A percentile compares a stretch with the other conserved stretches of the same genome.
Evolutionary conservation across 2,329 filamentous ascomycete genomes (phyloP).

Genomic region (Lecanicillium sp.): DNA sequence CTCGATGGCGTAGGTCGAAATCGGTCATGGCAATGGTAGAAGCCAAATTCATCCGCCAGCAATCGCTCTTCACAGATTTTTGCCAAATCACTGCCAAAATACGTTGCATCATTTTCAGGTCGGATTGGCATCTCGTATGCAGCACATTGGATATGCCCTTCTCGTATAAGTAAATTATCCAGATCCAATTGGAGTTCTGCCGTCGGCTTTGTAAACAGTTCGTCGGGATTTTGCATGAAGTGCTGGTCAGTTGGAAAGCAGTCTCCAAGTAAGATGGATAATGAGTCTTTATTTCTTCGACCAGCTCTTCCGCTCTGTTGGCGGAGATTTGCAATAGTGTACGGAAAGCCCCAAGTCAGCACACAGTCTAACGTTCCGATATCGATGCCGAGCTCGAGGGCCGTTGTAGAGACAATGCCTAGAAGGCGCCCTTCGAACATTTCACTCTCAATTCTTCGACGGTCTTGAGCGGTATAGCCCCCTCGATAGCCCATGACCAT

Average conservation of each 20-base stretch:
- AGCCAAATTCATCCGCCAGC: constrained; percentile 64
- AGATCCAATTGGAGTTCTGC: constrained; percentile 84
- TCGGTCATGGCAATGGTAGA: constrained; percentile 81
- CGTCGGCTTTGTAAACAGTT: constrained; percentile 88
- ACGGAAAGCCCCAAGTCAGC: constrained; percentile 88
- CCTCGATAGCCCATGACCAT: constrained; percentile 94
- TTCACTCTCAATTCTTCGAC: constrained; percentile 79
- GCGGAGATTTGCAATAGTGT: constrained; percentile 86
- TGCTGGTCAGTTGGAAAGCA: constrained; percentile 87
- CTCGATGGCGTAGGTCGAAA: constrained; percentile 80
- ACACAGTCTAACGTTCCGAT: constrained; percentile 93
- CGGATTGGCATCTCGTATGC: constrained; percentile 90
- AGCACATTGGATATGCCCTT: constrained; percentile 92
- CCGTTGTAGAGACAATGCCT: constrained; percentile 88
- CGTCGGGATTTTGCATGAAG: constrained; percentile 93
- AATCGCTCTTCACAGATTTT: constrained; percentile 68
- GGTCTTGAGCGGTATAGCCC: constrained; percentile 87
- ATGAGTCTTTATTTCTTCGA: constrained; percentile 82
- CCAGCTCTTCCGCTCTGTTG: constrained; percentile 94
- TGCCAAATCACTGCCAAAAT: constrained; percentile 68
- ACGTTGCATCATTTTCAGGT: constrained; percentile 63
- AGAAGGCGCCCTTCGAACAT: constrained; percentile 96
- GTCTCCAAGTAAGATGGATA: constrained; percentile 85
- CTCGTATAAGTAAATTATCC: constrained; percentile 81
- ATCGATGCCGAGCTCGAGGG: constrained; percentile 88